A percentile compares a stretch with the other conserved stretches of the same genome.
Conservation (phyloP, 2,329 filamentous ascomycete species). For the Exserohilum turcica region DNA sequence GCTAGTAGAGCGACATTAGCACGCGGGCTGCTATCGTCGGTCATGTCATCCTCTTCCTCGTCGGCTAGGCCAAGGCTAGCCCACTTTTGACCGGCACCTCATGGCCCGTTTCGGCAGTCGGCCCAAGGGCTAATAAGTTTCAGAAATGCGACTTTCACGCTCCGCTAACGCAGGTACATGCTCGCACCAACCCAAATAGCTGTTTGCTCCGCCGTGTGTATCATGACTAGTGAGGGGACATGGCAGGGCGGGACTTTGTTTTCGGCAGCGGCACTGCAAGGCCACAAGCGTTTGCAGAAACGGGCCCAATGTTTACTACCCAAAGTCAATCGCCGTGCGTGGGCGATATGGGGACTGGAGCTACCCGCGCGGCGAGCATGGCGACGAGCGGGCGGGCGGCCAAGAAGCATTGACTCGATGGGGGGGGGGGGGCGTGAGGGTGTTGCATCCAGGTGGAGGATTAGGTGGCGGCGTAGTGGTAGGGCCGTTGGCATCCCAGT, state of each 20-base stretch:
- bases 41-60: conserved; percentile 10
- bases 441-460: conserved; percentile 1
- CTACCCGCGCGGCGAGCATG: neutral
- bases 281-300: conserved; percentile 34
- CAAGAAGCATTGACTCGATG: conserved; percentile 4
- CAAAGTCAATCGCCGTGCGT: conserved; percentile 5
- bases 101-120: conserved; percentile 30
- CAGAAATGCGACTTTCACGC: conserved; percentile 32
- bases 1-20: no score
- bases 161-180: conserved; percentile 48
- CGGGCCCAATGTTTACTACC: conserved; percentile 14
- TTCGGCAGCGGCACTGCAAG: conserved; percentile 38
- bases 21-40: conserved; percentile 20
- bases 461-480: conserved; percentile 10
- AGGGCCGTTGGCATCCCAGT: conserved; percentile 1
- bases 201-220: conserved; percentile 40
- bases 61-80: conserved; percentile 25
- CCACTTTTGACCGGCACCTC: conserved; percentile 29
- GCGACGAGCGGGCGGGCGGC: neutral
- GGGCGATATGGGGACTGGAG: conserved; percentile 2
- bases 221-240: conserved; percentile 19
- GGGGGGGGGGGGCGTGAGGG: no score
- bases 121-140: conserved; percentile 38
- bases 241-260: conserved; percentile 29
- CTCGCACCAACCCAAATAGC: conserved; percentile 36